Conservation (phyloP, 805 yeast genomes). For the Hanseniaspora mollemarum region DNA sequence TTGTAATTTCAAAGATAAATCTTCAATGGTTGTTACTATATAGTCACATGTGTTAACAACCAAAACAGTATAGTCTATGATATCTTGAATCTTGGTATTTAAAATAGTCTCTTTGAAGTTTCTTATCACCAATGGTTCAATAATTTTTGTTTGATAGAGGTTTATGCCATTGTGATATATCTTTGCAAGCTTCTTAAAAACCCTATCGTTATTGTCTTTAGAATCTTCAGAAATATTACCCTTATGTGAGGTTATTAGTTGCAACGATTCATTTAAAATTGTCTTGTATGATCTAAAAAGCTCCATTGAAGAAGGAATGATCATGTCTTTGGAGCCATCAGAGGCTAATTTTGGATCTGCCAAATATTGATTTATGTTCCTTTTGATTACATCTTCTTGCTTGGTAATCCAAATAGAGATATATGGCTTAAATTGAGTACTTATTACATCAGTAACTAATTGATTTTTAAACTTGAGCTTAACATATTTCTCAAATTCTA, state of each 20-base stretch:
- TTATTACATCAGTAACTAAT: conserved; percentile 32
- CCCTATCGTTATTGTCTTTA: conserved; percentile 29
- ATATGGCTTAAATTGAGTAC: conserved; percentile 72
- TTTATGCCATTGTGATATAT: conserved; percentile 57
- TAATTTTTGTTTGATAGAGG: conserved; percentile 44
- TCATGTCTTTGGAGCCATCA: conserved; percentile 46
- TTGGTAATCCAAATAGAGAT: conserved; percentile 74
- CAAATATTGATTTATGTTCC: conserved; percentile 54
- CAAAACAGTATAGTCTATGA: conserved; percentile 50
- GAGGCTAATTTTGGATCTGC: conserved; percentile 42
- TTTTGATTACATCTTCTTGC: conserved; percentile 55
- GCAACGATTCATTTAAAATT: conserved; percentile 56
- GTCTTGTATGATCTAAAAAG: conserved; percentile 68
- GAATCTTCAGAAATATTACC: neutral
- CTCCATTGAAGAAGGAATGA: conserved; percentile 79
- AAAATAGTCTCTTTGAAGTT: conserved; percentile 39
- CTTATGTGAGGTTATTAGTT: conserved; percentile 28
- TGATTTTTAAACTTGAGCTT: conserved; percentile 49
- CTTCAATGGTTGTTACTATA: conserved; percentile 64
- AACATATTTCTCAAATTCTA: conserved; percentile 71
- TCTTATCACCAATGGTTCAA: conserved; percentile 43
- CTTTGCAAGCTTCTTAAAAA: conserved; percentile 36
- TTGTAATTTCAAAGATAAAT: conserved; percentile 53
- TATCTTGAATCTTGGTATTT: conserved; percentile 8
- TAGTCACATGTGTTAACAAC: conserved; percentile 84